These are phyloP conservation scores for Nemania serpens DNA, from an alignment of 2,329 filamentous ascomycete species.

Conservation along the genomic window DNA sequence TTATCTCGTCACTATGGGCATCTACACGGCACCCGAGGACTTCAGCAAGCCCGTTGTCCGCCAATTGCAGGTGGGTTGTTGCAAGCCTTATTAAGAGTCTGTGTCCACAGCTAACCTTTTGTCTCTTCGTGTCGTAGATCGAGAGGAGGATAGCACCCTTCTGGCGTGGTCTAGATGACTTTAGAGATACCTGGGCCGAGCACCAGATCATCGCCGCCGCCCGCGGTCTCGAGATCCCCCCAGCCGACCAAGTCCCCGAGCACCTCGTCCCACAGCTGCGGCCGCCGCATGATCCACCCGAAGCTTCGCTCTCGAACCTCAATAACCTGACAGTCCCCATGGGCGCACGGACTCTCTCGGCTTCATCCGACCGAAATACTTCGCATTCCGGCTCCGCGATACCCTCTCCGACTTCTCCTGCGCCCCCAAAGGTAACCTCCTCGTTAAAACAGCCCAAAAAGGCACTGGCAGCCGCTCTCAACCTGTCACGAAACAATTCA, in stretches of 20 bases:
- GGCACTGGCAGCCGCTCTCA: conserved; percentile 81
- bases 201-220: conserved; percentile 93
- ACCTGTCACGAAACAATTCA: conserved; percentile 73
- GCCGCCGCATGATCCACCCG: conserved; percentile 52
- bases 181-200: conserved; percentile 87
- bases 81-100: neutral
- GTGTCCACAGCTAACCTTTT: conserved; percentile 24
- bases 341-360: conserved; percentile 74
- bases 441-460: conserved; percentile 84
- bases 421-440: conserved; percentile 54
- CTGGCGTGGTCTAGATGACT: conserved; percentile 91
- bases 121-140: conserved; percentile 61
- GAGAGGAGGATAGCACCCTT: conserved; percentile 92
- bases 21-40: conserved; percentile 90
- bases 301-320: conserved; percentile 63
- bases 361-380: conserved; percentile 71
- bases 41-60: conserved; percentile 88
- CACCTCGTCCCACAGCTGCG: conserved; percentile 56
- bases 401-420: conserved; percentile 60
- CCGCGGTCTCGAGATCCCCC: conserved; percentile 80
- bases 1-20: conserved; percentile 90
- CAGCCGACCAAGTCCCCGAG: conserved; percentile 80
- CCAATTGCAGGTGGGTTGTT: conserved; percentile 76
- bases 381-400: conserved; percentile 67
- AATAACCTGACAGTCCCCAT: conserved; percentile 81